Percentiles rank a stretch among this genome's conserved stretches.
Conservation (phyloP, 78 protist species). For the Dictyostelium firmibasis region DNA sequence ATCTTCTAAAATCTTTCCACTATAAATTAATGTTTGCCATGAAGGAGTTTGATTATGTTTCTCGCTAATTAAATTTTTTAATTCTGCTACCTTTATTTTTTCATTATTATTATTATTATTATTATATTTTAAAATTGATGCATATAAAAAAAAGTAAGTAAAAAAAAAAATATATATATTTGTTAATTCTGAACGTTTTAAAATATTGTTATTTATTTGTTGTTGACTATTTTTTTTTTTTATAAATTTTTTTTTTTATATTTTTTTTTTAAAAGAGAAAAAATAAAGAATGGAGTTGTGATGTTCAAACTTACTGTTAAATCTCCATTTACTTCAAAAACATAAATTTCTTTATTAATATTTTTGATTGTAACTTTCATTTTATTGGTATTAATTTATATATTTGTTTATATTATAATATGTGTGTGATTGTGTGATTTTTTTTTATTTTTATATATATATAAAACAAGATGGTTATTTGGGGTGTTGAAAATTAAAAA, state of each 20-base stretch:
- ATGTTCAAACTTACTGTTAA: background rate
- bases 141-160: too few species aligned
- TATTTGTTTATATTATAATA: background rate
- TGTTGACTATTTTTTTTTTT: background rate
- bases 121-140: too few species aligned
- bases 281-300: background rate
- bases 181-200: too few species aligned
- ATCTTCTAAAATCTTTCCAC: constrained; percentile 84
- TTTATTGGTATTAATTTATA: background rate
- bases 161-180: too few species aligned
- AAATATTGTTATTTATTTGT: too few species aligned
- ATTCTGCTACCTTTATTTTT: constrained; percentile 45
- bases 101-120: background rate
- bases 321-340: constrained; percentile 45
- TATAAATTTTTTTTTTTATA: background rate
- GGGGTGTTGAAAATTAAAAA: background rate
- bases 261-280: background rate
- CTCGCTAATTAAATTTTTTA: constrained; percentile 61
- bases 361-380: constrained; percentile 70
- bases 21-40: constrained; percentile 84
- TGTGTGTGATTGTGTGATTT: background rate
- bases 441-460: background rate
- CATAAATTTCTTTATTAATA: constrained; percentile 53
- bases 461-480: background rate
- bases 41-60: constrained; percentile 37